phyloP scores from a whole-genome alignment of 768 basidiomycete species.

The Trametes sanguinea region DNA sequence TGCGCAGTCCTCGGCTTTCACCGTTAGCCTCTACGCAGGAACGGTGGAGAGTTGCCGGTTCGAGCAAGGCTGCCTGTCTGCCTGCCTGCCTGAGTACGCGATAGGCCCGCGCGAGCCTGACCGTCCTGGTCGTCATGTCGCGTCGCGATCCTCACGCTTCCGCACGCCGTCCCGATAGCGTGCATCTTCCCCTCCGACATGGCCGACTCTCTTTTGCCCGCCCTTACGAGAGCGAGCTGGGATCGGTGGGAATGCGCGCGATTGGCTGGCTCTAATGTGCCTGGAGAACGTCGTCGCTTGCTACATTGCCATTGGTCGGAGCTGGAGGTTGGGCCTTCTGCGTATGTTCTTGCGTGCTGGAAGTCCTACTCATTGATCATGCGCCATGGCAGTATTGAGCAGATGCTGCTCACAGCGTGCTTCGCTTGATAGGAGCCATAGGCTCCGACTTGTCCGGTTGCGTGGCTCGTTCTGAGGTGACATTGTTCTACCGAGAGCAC shows the following conservation, averaged over 20 bases:
- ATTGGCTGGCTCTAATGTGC: slow-evolving; percentile 5
- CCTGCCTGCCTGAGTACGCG: too few species aligned
- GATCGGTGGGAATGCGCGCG: slow-evolving; percentile 4
- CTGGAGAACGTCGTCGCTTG: slow-evolving; percentile 10
- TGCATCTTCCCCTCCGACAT: slow-evolving; percentile 11
- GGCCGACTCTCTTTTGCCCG: neutral
- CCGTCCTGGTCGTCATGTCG: slow-evolving; percentile 1
- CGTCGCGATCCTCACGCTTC: neutral
- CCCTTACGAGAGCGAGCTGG: neutral
- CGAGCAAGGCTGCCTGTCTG: slow-evolving; percentile 2
- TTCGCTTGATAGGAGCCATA: slow-evolving; percentile 3
- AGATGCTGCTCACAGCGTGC: neutral
- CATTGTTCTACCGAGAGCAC: neutral
- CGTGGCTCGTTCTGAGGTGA: neutral
- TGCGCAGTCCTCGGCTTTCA: slow-evolving; percentile 8
- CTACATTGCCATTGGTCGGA: slow-evolving; percentile 5
- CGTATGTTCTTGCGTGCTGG: neutral
- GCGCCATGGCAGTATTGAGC: neutral
- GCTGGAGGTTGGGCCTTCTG: slow-evolving; percentile 5
- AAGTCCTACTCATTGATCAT: slow-evolving; percentile 1
- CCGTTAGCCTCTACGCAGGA: slow-evolving; percentile 19
- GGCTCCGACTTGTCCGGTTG: neutral
- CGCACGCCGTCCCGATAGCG: slow-evolving; percentile 4
- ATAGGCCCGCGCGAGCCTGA: too few species aligned
- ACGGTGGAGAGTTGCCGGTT: slow-evolving; percentile 21